Base-by-base conservation (phyloP, 495 filamentous ascomycete genomes). In the Chaetomium tenue region DNA sequence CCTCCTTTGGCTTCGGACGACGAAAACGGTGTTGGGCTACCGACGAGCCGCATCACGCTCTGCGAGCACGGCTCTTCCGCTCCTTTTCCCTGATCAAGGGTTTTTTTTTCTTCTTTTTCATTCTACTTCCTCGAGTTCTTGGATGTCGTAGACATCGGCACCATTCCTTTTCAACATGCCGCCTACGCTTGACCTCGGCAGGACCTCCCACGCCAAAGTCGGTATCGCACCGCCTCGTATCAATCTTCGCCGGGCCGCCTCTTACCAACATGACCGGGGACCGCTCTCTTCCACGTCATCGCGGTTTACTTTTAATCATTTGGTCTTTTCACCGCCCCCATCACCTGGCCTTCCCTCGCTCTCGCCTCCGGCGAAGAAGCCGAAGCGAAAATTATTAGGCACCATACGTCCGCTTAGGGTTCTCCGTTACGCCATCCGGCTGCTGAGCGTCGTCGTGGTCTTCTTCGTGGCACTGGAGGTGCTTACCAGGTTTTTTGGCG, bases 341-440 rank as follows among this genome's bases (percentile, higher is more conserved):
- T 89, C 87, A 5, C 87, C 87, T 0, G 81, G 83, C 46, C 79
- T 90, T 8, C 87, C 87, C 3, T 83, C 86, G 2, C 77, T 89
- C 52, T 76, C 89, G n/a, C 84, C 83, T 7, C 83, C 85, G 7
- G 83, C 82, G 65, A 82, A 82, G 63, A 87, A 83, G 72, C 77
- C 81, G 53, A 61, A 70, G 50, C 65, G 66, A 64, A 65, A 69
- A 63, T 58, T 80, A 46, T 58, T 65, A 3, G 54, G 70, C 23
- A 47, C 70, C n/a, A 53, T 71, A 8, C 76, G 78, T 16, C 81
- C 81, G 42, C 82, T 83, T 54, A 79, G 77, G 57, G 75, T 79
- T n/a, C 56, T 84, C 16, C 77, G 82, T 40, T 68, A 79, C 23
- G 56, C 80, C 30, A 62, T 79, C 18, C 83, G 80, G 75, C 33